Conservation (phyloP, 768 basidiomycete genomes). For the Clitopilus passeckerianus region DNA sequence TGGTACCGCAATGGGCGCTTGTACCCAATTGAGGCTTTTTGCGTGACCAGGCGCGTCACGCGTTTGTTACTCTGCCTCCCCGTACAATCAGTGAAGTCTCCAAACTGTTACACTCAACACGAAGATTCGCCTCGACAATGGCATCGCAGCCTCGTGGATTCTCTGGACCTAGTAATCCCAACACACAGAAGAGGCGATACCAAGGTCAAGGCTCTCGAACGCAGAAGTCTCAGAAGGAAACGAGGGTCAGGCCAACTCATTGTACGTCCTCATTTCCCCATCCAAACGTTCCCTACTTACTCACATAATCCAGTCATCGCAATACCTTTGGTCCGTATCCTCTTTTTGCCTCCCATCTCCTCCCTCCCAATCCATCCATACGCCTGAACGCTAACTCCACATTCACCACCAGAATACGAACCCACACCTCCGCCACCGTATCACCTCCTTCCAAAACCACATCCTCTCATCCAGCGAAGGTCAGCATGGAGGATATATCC, state of each 20-base stretch:
- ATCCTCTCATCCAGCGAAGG: constrained; percentile 30
- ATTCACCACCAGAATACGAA: constrained; percentile 36
- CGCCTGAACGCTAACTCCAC: background rate
- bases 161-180: too few species aligned
- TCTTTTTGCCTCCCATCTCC: background rate
- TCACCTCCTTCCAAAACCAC: constrained; percentile 32
- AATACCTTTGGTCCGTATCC: constrained; percentile 22
- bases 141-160: too few species aligned
- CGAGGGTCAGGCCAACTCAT: constrained; percentile 22
- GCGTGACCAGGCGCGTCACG: too few species aligned
- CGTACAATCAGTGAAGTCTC: too few species aligned
- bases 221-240: background rate
- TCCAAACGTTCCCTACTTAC: background rate
- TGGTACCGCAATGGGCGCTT: too few species aligned
- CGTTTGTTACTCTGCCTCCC: too few species aligned
- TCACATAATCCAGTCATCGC: constrained; percentile 20
- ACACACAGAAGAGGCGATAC: background rate
- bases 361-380: too few species aligned
- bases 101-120: too few species aligned
- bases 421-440: constrained; percentile 23
- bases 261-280: constrained; percentile 13
- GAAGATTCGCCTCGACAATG: too few species aligned
- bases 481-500: constrained; percentile 11
- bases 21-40: too few species aligned
- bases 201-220: background rate